Conservation (phyloP, 2,329 filamentous ascomycete species). For the Scedosporium minutisporum region DNA sequence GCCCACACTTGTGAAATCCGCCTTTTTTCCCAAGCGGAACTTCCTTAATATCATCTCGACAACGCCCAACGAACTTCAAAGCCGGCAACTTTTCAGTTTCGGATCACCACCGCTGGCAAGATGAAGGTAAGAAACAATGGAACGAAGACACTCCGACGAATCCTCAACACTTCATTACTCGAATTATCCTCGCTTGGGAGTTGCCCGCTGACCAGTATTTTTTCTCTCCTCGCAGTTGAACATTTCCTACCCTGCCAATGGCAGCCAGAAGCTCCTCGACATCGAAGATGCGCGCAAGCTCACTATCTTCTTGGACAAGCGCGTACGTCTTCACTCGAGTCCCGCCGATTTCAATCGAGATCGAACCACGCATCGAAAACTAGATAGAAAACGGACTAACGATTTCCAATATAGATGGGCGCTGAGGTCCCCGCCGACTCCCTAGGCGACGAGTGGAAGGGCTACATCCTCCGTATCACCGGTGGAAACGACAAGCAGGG, state of each 20-base stretch:
- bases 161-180: background rate
- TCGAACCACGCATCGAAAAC: background rate
- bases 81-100: constrained; percentile 1
- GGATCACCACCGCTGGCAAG: constrained; percentile 28
- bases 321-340: constrained; percentile 46
- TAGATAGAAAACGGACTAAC: constrained; percentile 1
- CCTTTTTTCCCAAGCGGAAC: constrained; percentile 3
- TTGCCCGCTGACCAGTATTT: constrained; percentile 20
- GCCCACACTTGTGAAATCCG: constrained; percentile 28
- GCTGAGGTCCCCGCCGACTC: constrained; percentile 87
- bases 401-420: constrained; percentile 53
- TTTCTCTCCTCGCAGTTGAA: constrained; percentile 39
- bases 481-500: constrained; percentile 99
- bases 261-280: constrained; percentile 98
- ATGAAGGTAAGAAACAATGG: constrained; percentile 31
- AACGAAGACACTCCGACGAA: background rate
- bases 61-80: constrained; percentile 3
- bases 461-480: constrained; percentile 99
- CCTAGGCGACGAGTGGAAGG: constrained; percentile 99
- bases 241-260: constrained; percentile 90
- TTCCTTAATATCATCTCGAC: constrained; percentile 4
- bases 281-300: constrained; percentile 99
- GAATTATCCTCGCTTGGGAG: background rate
- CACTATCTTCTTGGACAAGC: constrained; percentile 97
- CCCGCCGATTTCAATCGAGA: background rate